Conservation (phyloP, 192 early-diverging fungal genomes). For the Coemansia sp. region DNA sequence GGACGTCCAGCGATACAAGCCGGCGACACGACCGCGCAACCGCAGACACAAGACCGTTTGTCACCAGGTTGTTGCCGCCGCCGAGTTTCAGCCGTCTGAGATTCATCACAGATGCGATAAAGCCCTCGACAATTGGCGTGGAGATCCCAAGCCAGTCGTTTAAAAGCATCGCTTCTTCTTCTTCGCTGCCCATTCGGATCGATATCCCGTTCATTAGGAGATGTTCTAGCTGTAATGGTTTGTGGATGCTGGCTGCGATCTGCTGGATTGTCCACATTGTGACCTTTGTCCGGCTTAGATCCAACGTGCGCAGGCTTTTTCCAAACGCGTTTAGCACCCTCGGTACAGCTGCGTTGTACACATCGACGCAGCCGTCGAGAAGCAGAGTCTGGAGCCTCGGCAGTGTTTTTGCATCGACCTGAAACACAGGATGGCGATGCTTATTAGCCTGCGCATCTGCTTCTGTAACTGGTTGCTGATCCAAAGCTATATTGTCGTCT, state of each 20-base stretch:
- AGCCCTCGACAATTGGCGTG: conserved; percentile 5
- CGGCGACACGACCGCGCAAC: conserved; percentile 14
- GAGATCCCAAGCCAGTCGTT: conserved; percentile 1
- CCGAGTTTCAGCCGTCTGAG: conserved; percentile 26
- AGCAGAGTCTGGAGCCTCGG: conserved; percentile 25
- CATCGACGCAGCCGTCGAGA: conserved; percentile 14
- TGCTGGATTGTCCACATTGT: background rate
- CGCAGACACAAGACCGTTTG: conserved; percentile 21
- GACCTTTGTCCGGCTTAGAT: conserved; percentile 6
- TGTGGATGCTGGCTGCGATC: background rate
- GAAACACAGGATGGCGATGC: background rate
- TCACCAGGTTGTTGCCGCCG: conserved; percentile 27
- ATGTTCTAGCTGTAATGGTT: background rate
- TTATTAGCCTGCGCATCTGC: background rate
- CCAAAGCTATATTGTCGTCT: background rate
- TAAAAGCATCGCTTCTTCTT: background rate
- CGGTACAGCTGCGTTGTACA: conserved; percentile 15
- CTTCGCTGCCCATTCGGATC: background rate
- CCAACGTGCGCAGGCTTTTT: conserved; percentile 14
- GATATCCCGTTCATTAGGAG: conserved; percentile 1
- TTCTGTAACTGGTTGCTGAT: background rate
- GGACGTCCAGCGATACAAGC: conserved; percentile 26
- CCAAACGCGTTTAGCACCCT: conserved; percentile 31
- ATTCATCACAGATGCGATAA: conserved; percentile 13
- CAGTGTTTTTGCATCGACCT: conserved; percentile 5